Base-by-base conservation (phyloP, 2,329 filamentous ascomycete species). In the Blumeria graminis region DNA sequence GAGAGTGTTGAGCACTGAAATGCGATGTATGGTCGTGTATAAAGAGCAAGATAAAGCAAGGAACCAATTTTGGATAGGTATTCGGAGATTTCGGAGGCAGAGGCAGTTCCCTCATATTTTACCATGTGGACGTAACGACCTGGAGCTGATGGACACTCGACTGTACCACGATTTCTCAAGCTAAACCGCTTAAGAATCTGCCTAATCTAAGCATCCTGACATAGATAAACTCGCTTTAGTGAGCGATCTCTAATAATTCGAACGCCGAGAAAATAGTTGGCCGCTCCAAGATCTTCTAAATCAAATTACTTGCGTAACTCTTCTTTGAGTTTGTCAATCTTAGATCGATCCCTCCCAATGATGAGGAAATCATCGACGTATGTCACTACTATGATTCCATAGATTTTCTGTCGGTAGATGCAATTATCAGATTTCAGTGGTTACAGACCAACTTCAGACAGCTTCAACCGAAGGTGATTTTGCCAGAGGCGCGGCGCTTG, bases 401-500 rank as follows among this genome's bases (percentile, higher is more conserved):
- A 43, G 14, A 8, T 35, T 33, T 41, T 55, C 16, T 55, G 53
- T 13, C 33, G 18, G 53, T 55, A 55, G 16, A 43, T 45, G 18
- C 38, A 55, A 18, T 41, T 33, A 45, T 55, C 53, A 13, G 35
- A 55, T 28, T 9, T 14, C 8, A 55, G 22, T 9, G 53, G 53
- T 16, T 41, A 6, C n/a, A 55, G 34, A 43, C 35, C 53, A 28
- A 55, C 13, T 45, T 41, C 28, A 14, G 16, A 32, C 13, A 55
- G 39, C n/a, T 43, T 41, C 22, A 22, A 28, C 22, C 14, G 16
- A 10, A 55, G 33, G 18, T 55, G 16, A 28, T 28, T 43, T 55
- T 55, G 53, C 53, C 53, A 43, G 11, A 55, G 36, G 8, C 53
- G 28, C 11, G 53, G 35, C 18, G 38, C 36, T 55, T 55, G 53